phyloP scores from a whole-genome alignment of 192 early-diverging fungal species.

The Allomyces macrogynus region DNA sequence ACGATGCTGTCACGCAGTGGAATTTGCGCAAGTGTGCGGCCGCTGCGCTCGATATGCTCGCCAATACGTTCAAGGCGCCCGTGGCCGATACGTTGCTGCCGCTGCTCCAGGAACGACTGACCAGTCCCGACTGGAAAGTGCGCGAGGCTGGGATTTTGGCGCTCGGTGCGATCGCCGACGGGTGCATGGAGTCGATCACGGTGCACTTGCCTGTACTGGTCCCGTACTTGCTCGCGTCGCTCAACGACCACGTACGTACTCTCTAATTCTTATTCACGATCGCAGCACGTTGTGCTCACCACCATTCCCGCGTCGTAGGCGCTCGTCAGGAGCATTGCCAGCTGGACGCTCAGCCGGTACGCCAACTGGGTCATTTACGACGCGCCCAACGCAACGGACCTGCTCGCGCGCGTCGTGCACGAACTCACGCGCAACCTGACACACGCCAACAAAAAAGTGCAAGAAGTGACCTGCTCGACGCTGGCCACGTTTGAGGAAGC shows the following conservation, averaged over 20 bases:
- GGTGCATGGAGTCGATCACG: constrained; percentile 74
- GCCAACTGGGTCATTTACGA: constrained; percentile 53
- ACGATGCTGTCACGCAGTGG: constrained; percentile 80
- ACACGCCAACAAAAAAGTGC: constrained; percentile 84
- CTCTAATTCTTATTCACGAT: neutral
- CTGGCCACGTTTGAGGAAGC: constrained; percentile 94
- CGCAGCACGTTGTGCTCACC: neutral
- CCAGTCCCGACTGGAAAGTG: constrained; percentile 68
- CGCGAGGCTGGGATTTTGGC: constrained; percentile 92
- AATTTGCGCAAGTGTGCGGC: constrained; percentile 97
- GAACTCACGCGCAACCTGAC: constrained; percentile 63
- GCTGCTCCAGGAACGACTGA: constrained; percentile 58
- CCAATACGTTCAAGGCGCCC: constrained; percentile 71
- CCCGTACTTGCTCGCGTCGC: constrained; percentile 60
- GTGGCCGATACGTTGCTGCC: constrained; percentile 72
- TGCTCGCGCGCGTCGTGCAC: constrained; percentile 63
- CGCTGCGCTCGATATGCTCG: constrained; percentile 82
- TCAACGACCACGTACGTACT: constrained; percentile 36
- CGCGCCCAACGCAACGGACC: constrained; percentile 39
- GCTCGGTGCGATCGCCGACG: constrained; percentile 92
- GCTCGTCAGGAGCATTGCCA: constrained; percentile 87
- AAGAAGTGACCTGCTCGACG: constrained; percentile 90
- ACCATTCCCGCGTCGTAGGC: constrained; percentile 18
- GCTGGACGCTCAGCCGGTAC: constrained; percentile 96
- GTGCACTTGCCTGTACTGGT: constrained; percentile 69